Evolutionary conservation across 306 rosid genomes (phyloP), one percentile per base, ranked within the genome.

Genomic region (Vicia faba): DNA sequence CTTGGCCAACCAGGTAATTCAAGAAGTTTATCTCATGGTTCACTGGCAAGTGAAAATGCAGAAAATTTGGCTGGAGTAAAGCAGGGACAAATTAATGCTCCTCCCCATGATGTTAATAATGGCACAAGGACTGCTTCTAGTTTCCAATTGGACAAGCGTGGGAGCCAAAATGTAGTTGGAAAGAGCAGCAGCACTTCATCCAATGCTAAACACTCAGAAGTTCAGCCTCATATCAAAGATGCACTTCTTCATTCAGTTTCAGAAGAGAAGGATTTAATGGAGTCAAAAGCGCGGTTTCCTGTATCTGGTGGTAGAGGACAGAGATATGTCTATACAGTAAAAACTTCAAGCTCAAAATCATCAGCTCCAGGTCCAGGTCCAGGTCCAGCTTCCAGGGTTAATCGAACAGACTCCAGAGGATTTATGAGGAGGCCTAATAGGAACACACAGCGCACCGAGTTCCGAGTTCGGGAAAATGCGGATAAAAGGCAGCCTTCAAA

Each of bases 381-480:
- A 9, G 84, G 68, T 74, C 83, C 88, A 20, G 82, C 75, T 75
- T 57, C 88, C 14, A 88, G 81, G 81, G 60, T 56, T 54, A 66
- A 72, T 44, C 87, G 69, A 6, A 5, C 59, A 5, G 96, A 86
- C 26, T 60, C 80, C 60, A 75, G 78, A 64, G 96, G 88, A 51
- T 80, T 72, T 80, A 72, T 66, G 50, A 86, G 96, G 79, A 83
- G 85, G 79, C 87, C 89, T 63, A 83, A 82, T n/a, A 86, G 83
- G 5, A 89, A 77, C 78, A 49, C 78, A 44, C 96, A 84, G 58
- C 91, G 80, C 26, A 86, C 96, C 19, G 98, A 89, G 84, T 93
- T 93, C 83, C 93, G 93, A 60, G 89, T 89, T 55, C 83, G 93
- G 56, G 87, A 79, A 73, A 78, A 74, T 81, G 74, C 73, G 55